phyloP scores from a whole-genome alignment of 192 early-diverging fungal genomes.

The Jimgerdemannia flammicorona region DNA sequence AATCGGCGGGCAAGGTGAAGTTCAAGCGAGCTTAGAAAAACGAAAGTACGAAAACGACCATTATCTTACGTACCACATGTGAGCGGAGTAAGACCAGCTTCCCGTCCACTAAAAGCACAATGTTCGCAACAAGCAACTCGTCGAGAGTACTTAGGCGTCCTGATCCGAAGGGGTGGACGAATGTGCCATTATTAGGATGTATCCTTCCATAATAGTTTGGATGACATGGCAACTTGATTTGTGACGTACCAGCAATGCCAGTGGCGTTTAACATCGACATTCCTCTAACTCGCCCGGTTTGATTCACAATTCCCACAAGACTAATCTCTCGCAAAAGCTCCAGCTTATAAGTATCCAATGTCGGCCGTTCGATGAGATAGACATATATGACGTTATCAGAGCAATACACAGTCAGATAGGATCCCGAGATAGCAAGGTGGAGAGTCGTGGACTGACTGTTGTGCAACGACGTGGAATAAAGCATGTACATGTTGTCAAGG shows the following conservation, averaged over 20 bases:
- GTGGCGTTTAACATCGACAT: constrained; percentile 40
- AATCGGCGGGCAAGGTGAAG: no score
- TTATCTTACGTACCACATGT: constrained; percentile 34
- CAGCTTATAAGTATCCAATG: constrained; percentile 12
- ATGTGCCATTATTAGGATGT: neutral
- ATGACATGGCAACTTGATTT: neutral
- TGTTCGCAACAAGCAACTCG: constrained; percentile 47
- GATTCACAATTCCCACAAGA: constrained; percentile 43
- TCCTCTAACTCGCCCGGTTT: constrained; percentile 42
- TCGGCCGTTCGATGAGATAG: constrained; percentile 33
- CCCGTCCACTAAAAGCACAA: constrained; percentile 64
- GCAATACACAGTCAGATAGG: constrained; percentile 56
- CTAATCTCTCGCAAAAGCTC: constrained; percentile 48
- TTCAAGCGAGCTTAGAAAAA: neutral
- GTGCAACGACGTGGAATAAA: constrained; percentile 49
- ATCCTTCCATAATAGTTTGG: neutral
- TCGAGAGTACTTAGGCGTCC: constrained; percentile 29
- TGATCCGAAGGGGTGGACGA: neutral
- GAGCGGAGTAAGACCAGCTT: constrained; percentile 62
- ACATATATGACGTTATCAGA: constrained; percentile 54
- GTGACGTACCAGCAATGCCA: neutral
- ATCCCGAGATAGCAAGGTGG: constrained; percentile 50
- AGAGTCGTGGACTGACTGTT: constrained; percentile 24
- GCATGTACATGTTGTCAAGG: constrained; percentile 59
- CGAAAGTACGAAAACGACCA: neutral